Evolutionary conservation across 2,329 filamentous ascomycete species (phyloP).

Genomic region (Apiospora marii): DNA sequence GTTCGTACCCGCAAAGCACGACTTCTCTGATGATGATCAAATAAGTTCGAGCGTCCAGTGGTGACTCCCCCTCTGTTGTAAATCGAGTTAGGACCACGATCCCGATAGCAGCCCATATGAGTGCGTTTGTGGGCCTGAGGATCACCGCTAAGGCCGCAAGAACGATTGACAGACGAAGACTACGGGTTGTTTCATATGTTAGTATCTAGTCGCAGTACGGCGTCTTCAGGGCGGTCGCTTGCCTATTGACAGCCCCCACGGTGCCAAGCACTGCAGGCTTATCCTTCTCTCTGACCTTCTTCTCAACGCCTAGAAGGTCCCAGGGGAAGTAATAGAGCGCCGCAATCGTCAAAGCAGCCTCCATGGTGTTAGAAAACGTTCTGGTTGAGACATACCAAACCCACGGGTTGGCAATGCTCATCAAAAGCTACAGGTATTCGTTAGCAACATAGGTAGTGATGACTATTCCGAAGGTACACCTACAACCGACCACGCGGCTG

Average conservation of each 20-base stretch:
- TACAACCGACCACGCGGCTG: constrained; percentile 75
- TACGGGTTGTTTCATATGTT: constrained; percentile 36
- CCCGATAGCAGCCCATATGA: constrained; percentile 81
- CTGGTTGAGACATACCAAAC: constrained; percentile 95
- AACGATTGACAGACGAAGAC: constrained; percentile 70
- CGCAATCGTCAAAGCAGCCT: constrained; percentile 84
- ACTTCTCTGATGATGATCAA: constrained; percentile 68
- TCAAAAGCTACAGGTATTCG: constrained; percentile 63
- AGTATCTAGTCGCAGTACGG: not conserved
- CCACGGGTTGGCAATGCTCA: constrained; percentile 84
- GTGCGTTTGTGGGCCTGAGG: constrained; percentile 85
- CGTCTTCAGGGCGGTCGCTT: constrained; percentile 29
- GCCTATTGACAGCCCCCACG: constrained; percentile 41
- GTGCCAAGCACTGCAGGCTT: constrained; percentile 41
- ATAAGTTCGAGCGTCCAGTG: constrained; percentile 53
- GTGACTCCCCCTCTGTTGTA: constrained; percentile 49
- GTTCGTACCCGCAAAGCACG: constrained; percentile 63
- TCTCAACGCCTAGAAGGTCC: constrained; percentile 64
- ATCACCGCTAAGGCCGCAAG: constrained; percentile 85
- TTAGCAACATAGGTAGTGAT: not conserved
- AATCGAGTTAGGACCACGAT: constrained; percentile 57
- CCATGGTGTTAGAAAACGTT: constrained; percentile 92
- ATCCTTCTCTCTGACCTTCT: constrained; percentile 49
- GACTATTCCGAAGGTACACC: constrained; percentile 41
- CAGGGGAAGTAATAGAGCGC: constrained; percentile 90